Percentiles rank a stretch among this genome's conserved stretches.
Conservation (phyloP, 768 basidiomycete species). For the Serendipita sp. region DNA sequence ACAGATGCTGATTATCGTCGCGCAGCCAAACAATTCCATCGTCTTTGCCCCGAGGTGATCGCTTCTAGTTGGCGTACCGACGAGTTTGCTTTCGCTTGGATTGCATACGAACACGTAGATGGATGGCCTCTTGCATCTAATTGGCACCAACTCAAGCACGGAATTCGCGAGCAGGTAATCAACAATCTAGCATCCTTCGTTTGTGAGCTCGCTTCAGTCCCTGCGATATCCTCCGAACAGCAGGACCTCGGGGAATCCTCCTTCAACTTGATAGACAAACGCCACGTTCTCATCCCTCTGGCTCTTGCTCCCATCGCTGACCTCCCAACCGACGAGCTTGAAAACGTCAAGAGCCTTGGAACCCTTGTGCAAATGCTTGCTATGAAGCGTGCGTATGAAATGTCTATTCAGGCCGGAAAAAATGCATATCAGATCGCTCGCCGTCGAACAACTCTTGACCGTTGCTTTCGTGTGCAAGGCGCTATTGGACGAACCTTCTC, state of each 20-base stretch:
- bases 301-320: background rate
- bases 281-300: background rate
- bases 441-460: background rate
- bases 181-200: background rate
- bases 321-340: background rate
- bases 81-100: background rate
- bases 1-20: background rate
- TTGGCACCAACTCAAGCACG: constrained; percentile 2
- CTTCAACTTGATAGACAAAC: background rate
- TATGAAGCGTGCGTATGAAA: background rate
- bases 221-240: background rate
- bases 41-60: background rate
- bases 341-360: background rate
- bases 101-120: background rate
- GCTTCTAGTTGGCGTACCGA: background rate
- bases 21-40: too few relatives aligned
- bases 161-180: background rate
- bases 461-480: background rate
- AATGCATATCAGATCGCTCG: background rate
- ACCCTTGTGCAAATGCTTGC: background rate
- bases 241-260: background rate
- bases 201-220: background rate
- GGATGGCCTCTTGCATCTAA: constrained; percentile 1
- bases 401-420: background rate
- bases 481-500: background rate